phyloP scores from a whole-genome alignment of 1,284 basidiomycete species.

The Vanrija humicola region DNA sequence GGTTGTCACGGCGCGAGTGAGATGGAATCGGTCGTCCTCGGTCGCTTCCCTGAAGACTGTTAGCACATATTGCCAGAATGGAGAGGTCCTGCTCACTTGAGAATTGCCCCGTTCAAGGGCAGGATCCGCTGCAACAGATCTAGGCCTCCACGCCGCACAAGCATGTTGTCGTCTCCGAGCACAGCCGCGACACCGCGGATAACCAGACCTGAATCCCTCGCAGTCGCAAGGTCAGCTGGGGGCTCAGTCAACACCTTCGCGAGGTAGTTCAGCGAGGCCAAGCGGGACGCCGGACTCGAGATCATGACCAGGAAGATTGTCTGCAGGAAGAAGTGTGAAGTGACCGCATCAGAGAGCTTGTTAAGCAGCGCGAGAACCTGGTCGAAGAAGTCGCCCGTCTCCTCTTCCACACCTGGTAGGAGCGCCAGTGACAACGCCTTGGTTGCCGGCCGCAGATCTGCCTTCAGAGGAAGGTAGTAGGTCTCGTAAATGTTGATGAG shows the following conservation, averaged over 20 bases:
- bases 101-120: slow-evolving; percentile 64
- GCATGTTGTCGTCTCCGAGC: slow-evolving; percentile 81
- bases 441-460: slow-evolving; percentile 77
- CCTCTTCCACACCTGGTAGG: slow-evolving; percentile 90
- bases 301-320: slow-evolving; percentile 92
- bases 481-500: slow-evolving; percentile 83
- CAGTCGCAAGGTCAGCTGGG: slow-evolving; percentile 34
- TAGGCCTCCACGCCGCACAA: slow-evolving; percentile 75
- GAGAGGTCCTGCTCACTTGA: slow-evolving; percentile 52
- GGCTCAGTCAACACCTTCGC: slow-evolving; percentile 64
- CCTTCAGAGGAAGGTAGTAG: slow-evolving; percentile 82
- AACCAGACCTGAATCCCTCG: slow-evolving; percentile 84
- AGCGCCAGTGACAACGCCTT: slow-evolving; percentile 91
- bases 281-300: slow-evolving; percentile 78
- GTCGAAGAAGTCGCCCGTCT: slow-evolving; percentile 94
- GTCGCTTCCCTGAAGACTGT: slow-evolving; percentile 46
- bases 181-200: slow-evolving; percentile 84
- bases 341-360: slow-evolving; percentile 73
- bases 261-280: slow-evolving; percentile 83
- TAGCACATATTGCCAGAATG: not conserved
- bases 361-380: slow-evolving; percentile 83
- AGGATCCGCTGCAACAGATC: slow-evolving; percentile 75
- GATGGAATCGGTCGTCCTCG: slow-evolving; percentile 63
- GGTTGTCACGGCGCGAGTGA: slow-evolving; percentile 71
- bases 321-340: slow-evolving; percentile 85